Evolutionary conservation across 2,329 filamentous ascomycete species (phyloP), one percentile per base, ranked within the genome.

Genomic region (Alternaria triticina): DNA sequence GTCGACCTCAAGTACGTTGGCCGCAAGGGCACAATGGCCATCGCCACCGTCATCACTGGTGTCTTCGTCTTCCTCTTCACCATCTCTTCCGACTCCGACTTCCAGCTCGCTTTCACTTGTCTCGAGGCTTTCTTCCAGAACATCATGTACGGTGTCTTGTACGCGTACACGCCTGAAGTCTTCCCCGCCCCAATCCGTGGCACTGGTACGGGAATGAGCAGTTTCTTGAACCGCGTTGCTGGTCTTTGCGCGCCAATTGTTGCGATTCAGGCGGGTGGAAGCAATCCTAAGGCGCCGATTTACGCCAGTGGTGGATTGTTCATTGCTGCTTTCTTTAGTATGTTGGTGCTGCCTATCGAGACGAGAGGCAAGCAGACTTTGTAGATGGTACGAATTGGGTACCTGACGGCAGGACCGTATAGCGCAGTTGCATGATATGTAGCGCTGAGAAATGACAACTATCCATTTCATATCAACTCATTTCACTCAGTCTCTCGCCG

Each of bases 131-230:
- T 93, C 75, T 87, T 88, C 68, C 90, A 92, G 58, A 78, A 79
- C 56, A 70, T 79, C 67, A 75, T 74, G 71, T 93, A 92, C 79
- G 90, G 90, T 60, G 89, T 92, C 1, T 81, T 94, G 1, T 93
- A 92, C 75, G 89, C 90, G 8, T 93, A 92, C 75, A 93, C 91
- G 0, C 91, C 91, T 0, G 91, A 93, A 73, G 87, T 93, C 27
- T 93, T 94, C 79, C 90, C 91, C 0, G 89, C 90, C 0, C 89
- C 90, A 1, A 87, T 90, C 22, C 83, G 91, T 30, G 91, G 91
- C 6, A 91, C 90, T 0, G 91, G 90, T 6, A 91, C 88, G 0
- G 91, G 91, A 45, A 89, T 93, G 51, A 88, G 89, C 22, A 91
- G 88, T 74, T 91, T 91, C 73, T 78, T 93, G 64, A 93, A 93